These are phyloP conservation scores for Colletotrichum truncatum DNA, from an alignment of 2,329 filamentous ascomycete species.

Conservation along the genomic window DNA sequence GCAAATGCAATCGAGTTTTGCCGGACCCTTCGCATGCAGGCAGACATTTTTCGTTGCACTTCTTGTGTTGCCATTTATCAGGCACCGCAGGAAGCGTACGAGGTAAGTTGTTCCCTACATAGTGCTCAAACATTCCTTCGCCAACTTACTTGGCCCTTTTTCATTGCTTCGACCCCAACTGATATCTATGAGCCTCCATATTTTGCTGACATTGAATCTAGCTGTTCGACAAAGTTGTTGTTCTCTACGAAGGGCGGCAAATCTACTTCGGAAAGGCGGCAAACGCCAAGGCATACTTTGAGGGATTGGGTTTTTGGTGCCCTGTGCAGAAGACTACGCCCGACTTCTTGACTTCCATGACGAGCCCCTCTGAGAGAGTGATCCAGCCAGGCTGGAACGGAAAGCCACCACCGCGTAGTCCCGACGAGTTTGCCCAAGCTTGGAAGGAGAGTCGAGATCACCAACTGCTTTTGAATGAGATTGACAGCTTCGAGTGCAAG, in stretches of 20 bases:
- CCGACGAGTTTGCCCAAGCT: slow-evolving; percentile 20
- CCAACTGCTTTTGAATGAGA: background rate
- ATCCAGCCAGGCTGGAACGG: slow-evolving; percentile 18
- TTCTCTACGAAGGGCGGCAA: slow-evolving; percentile 73
- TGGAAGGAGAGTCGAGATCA: slow-evolving; percentile 13
- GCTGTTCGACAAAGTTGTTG: slow-evolving; percentile 72
- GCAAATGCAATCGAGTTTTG: slow-evolving; percentile 32
- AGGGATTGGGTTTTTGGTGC: slow-evolving; percentile 70
- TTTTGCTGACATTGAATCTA: background rate
- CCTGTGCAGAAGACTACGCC: slow-evolving; percentile 69
- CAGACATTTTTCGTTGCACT: slow-evolving; percentile 36
- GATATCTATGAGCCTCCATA: no score
- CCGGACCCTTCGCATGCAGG: slow-evolving; percentile 36
- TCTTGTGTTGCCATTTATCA: slow-evolving; percentile 61
- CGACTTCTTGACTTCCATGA: slow-evolving; percentile 75
- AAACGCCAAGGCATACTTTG: slow-evolving; percentile 72
- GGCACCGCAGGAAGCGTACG: slow-evolving; percentile 66
- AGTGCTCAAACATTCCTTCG: no score
- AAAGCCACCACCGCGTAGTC: background rate
- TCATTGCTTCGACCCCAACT: no score
- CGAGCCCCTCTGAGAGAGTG: slow-evolving; percentile 38
- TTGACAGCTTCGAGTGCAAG: slow-evolving; percentile 8
- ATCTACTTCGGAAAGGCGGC: slow-evolving; percentile 72
- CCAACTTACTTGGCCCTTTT: no score
- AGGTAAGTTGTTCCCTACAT: slow-evolving; percentile 42